phyloP scores from a whole-genome alignment of 2,329 filamentous ascomycete species.

The Didymosphaeria variabile region DNA sequence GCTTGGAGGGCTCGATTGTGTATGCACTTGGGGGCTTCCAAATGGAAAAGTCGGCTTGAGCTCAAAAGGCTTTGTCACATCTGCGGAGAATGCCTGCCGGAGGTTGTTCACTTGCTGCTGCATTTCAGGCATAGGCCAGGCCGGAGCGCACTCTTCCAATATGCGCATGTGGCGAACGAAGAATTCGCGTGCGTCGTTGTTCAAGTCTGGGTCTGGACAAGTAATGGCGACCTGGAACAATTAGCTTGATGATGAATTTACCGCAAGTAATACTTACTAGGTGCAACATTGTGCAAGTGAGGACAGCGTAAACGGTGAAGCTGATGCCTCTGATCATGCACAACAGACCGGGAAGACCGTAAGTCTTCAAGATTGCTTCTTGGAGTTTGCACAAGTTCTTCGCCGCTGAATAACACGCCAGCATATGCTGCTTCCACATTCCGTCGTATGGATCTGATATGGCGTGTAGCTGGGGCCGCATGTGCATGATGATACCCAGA shows the following conservation, averaged over 20 bases:
- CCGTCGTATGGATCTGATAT: constrained; percentile 81
- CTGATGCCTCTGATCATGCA: constrained; percentile 95
- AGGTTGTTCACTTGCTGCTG: constrained; percentile 89
- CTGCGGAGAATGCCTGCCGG: constrained; percentile 88
- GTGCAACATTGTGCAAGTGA: constrained; percentile 93
- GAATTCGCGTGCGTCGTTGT: constrained; percentile 83
- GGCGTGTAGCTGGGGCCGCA: constrained; percentile 80
- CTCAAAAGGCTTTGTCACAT: constrained; percentile 84
- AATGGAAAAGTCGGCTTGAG: constrained; percentile 88
- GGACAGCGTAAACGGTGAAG: constrained; percentile 90
- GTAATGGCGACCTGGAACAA: constrained; percentile 82
- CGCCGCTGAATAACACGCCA: constrained; percentile 83
- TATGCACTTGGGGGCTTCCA: constrained; percentile 75
- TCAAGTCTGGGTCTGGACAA: constrained; percentile 89
- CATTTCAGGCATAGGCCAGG: constrained; percentile 90
- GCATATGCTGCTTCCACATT: constrained; percentile 88
- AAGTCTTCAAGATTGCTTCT: constrained; percentile 80
- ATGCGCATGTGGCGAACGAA: constrained; percentile 96
- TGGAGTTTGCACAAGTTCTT: constrained; percentile 87
- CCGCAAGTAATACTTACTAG: constrained; percentile 69
- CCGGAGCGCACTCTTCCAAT: constrained; percentile 81
- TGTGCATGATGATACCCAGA: constrained; percentile 83
- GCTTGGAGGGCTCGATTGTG: constrained; percentile 69
- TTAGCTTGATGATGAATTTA: constrained; percentile 21
- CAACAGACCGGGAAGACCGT: constrained; percentile 80